These are phyloP conservation scores for Penicillium griseofulvum DNA, from an alignment of 2,329 filamentous ascomycete genomes.

Conservation along the genomic window DNA sequence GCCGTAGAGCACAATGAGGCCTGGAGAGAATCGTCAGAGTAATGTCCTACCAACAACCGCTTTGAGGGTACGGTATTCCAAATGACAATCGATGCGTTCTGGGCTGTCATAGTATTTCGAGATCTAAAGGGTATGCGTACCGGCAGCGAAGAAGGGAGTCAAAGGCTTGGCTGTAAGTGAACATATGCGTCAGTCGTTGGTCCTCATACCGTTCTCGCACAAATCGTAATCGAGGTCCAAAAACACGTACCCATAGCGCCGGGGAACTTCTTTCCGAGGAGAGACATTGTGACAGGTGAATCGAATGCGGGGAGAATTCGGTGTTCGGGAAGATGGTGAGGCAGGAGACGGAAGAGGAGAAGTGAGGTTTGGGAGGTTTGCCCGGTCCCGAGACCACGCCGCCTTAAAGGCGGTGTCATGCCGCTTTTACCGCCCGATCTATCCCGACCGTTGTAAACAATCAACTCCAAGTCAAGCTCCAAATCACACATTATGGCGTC, in stretches of 20 bases:
- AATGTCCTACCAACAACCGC: slow-evolving; percentile 5
- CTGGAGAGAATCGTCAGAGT: slow-evolving; percentile 49
- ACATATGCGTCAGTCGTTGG: slow-evolving; percentile 30
- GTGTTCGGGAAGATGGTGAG: slow-evolving; percentile 28
- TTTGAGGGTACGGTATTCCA: background rate
- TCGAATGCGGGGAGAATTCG: slow-evolving; percentile 29
- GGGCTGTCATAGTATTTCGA: background rate
- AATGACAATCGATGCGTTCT: background rate
- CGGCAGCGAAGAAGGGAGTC: slow-evolving; percentile 90
- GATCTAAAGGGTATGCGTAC: slow-evolving; percentile 57
- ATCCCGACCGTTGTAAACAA: slow-evolving; percentile 28
- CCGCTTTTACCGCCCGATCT: slow-evolving; percentile 32
- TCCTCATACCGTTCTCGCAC: slow-evolving; percentile 8
- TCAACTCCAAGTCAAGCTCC: slow-evolving; percentile 5
- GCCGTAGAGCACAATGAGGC: slow-evolving; percentile 83
- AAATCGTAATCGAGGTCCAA: slow-evolving; percentile 6
- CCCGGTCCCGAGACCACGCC: slow-evolving; percentile 30
- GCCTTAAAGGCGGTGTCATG: slow-evolving; percentile 22
- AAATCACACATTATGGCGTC: slow-evolving; percentile 33
- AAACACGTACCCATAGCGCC: slow-evolving; percentile 68
- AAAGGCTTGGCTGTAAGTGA: slow-evolving; percentile 72
- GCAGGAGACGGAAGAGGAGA: slow-evolving; percentile 32
- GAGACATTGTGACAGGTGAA: slow-evolving; percentile 63
- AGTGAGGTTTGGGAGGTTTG: slow-evolving; percentile 40
- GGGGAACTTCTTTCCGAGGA: slow-evolving; percentile 82